These are phyloP conservation scores for Theobroma cacao DNA, from an alignment of 345 rosid species.

Conservation along the genomic window DNA sequence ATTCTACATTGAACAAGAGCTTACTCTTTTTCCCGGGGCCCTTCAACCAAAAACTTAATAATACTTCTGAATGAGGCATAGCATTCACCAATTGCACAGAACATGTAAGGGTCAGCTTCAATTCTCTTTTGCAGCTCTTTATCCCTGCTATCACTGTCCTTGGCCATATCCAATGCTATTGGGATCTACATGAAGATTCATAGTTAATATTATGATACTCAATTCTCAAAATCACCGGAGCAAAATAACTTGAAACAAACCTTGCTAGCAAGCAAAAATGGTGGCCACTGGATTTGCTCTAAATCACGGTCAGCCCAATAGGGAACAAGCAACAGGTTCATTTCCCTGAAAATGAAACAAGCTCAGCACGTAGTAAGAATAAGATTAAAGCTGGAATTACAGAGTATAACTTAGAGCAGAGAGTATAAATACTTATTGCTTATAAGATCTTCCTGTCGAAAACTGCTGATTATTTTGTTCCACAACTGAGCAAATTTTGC, in stretches of 20 bases:
- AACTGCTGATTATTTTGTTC: slow-evolving; percentile 94
- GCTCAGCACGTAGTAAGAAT: slow-evolving; percentile 17
- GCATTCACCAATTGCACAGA: slow-evolving; percentile 92
- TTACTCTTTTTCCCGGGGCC: slow-evolving; percentile 62
- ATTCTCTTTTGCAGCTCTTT: slow-evolving; percentile 88
- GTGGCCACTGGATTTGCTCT: slow-evolving; percentile 94
- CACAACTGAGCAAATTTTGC: slow-evolving; percentile 98
- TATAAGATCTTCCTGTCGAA: slow-evolving; percentile 96
- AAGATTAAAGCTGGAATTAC: not conserved
- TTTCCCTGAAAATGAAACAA: slow-evolving; percentile 67
- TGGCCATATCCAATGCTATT: slow-evolving; percentile 98
- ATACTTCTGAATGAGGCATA: slow-evolving; percentile 89
- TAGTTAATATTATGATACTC: not conserved
- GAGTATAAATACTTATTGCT: slow-evolving; percentile 51
- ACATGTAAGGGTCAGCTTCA: slow-evolving; percentile 69
- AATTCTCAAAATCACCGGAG: slow-evolving; percentile 4
- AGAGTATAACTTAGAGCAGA: not conserved
- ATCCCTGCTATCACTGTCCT: slow-evolving; percentile 91
- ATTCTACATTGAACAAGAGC: slow-evolving; percentile 23
- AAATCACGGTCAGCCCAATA: slow-evolving; percentile 98
- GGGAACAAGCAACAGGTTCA: slow-evolving; percentile 95
- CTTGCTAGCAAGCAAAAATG: slow-evolving; percentile 97
- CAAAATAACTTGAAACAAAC: slow-evolving; percentile 34
- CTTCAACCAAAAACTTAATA: slow-evolving; percentile 76
- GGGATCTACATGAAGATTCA: slow-evolving; percentile 59